Base-by-base conservation (phyloP, 2,329 filamentous ascomycete genomes). In the Penicillium sp. region DNA sequence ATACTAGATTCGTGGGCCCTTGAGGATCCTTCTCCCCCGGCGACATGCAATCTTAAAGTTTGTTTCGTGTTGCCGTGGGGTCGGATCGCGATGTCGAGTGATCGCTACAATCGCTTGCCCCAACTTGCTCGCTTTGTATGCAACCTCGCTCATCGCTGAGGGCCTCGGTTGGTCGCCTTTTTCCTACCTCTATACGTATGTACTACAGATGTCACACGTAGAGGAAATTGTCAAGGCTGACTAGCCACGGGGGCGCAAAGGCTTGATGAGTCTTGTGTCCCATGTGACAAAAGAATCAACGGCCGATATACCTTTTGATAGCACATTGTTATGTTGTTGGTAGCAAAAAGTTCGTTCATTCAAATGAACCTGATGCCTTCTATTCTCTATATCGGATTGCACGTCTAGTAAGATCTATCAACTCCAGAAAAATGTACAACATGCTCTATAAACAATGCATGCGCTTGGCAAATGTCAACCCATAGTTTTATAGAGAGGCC, bases 291-390 rank as follows among this genome's bases (percentile, higher is more conserved):
- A 61, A 63, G 58, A 62, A 58, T 61, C 58, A 64, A 65, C 59
- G 61, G 66, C 62, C 64, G 62, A 66, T 60, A 67, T 69, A 55
- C 53, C 47, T 61, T 66, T 54, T 64, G 63, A 67, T 68, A 65
- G 60, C 64, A 63, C 58, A 52, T 63, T 57, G 51, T 56, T 61
- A 60, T 58, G 63, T 64, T 64, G 63, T 70, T 67, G 56, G 63
- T 70, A 71, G 60, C 57, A 61, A 66, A 68, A 67, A 64, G 61
- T 64, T 64, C 61, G 56, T 63, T 64, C 65, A 50, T 63, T 60
- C 53, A 55, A 44, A 62, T 60, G 55, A 59, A 57, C 59, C 51
- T 38, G 35, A 56, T 55, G 56, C 56, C 50, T 60, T 63, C 8
- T 49, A 57, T 59, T 60, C 44, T 37, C 26, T 30, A 26, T 42